phyloP scores from a whole-genome alignment of 129 eudicot species.

The Tagetes patula region DNA sequence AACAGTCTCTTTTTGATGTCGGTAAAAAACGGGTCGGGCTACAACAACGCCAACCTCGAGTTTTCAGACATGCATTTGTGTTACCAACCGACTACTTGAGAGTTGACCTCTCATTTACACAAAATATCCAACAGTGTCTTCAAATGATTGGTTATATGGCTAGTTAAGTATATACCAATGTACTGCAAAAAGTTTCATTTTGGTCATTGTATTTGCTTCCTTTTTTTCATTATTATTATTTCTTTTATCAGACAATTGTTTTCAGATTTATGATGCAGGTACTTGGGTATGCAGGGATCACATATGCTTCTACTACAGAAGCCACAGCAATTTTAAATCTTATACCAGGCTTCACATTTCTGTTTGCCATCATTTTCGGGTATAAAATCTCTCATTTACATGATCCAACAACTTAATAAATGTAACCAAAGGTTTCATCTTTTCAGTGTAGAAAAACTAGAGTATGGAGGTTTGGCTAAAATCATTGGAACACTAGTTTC shows the following conservation, averaged over 20 bases:
- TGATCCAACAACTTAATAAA: not conserved
- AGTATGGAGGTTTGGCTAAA: constrained; percentile 37
- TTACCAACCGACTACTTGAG: too few relatives aligned
- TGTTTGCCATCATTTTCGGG: constrained; percentile 59
- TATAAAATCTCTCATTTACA: constrained; percentile 13
- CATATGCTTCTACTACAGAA: constrained; percentile 48
- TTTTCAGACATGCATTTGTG: too few relatives aligned
- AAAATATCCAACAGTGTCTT: too few relatives aligned
- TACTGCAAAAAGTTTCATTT: too few relatives aligned
- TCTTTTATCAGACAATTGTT: not conserved
- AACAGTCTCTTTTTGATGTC: too few relatives aligned
- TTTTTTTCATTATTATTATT: too few relatives aligned
- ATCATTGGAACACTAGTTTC: constrained; percentile 39
- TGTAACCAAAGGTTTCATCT: not conserved
- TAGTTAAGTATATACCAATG: too few relatives aligned
- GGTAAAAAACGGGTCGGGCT: too few relatives aligned
- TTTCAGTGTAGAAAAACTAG: constrained; percentile 66
- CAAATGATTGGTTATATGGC: too few relatives aligned
- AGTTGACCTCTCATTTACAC: too few relatives aligned
- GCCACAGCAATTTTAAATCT: constrained; percentile 59
- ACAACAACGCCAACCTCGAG: too few relatives aligned
- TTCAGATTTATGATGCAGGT: constrained; percentile 52
- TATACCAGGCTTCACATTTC: constrained; percentile 56
- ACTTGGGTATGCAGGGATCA: constrained; percentile 51
- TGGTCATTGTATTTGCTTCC: not conserved